Evolutionary conservation across 2,329 filamentous ascomycete genomes (phyloP).

Genomic region (Teratosphaeria viscida): DNA sequence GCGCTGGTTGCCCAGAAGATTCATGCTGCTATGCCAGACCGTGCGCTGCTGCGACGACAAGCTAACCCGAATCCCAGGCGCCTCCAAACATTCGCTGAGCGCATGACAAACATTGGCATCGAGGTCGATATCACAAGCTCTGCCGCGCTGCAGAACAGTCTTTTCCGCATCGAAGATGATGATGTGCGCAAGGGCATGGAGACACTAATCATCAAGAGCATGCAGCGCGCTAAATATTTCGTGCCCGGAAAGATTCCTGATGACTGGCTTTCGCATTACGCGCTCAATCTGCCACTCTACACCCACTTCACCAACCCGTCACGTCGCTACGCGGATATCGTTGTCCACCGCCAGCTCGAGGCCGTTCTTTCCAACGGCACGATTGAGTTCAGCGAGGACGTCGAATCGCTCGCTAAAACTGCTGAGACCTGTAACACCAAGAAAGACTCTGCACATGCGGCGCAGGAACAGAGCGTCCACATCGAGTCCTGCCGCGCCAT

Average conservation of each 20-base stretch:
- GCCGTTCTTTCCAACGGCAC: slow-evolving; percentile 70
- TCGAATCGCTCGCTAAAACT: slow-evolving; percentile 81
- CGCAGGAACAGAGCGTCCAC: slow-evolving; percentile 97
- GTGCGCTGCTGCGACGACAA: slow-evolving; percentile 84
- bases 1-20: slow-evolving; percentile 79
- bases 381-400: slow-evolving; percentile 77
- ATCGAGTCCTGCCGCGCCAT: slow-evolving; percentile 94
- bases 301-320: slow-evolving; percentile 97
- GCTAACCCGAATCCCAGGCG: slow-evolving; percentile 75
- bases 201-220: slow-evolving; percentile 85
- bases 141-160: slow-evolving; percentile 81
- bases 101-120: slow-evolving; percentile 85
- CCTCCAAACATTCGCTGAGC: slow-evolving; percentile 79
- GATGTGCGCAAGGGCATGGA: slow-evolving; percentile 97
- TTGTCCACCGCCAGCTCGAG: slow-evolving; percentile 92
- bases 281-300: slow-evolving; percentile 84
- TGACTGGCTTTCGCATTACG: slow-evolving; percentile 77
- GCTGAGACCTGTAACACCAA: slow-evolving; percentile 96
- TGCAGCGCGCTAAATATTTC: slow-evolving; percentile 93
- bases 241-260: slow-evolving; percentile 69
- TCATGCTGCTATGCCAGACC: slow-evolving; percentile 68
- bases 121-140: slow-evolving; percentile 84
- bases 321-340: slow-evolving; percentile 84
- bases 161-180: slow-evolving; percentile 83
- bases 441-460: slow-evolving; percentile 95